Base-by-base conservation (phyloP, 2,329 filamentous ascomycete species). In the Arthrobotrys pseudoclavata region DNA sequence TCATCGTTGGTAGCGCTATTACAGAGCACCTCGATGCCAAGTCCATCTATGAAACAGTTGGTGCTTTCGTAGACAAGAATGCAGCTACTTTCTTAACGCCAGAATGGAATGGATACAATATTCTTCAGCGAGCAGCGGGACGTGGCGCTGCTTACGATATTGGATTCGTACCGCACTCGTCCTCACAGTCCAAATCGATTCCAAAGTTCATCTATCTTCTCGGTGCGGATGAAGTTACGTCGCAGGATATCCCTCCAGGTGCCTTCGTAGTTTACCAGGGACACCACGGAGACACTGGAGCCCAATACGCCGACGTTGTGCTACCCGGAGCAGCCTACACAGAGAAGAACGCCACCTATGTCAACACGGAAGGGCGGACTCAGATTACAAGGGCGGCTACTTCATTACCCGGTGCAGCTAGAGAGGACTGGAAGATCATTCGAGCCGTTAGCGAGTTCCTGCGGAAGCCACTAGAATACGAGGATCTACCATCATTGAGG, bases 391-490 rank as follows among this genome's bases (percentile, higher is more conserved):
- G 96, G 80, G 91, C 93, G 57, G 96, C 96, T 31, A 96, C 94
- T 42, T 92, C 92, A 53, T 87, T 97, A 80, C 93, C 94, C 24
- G 96, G 96, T 76, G 96, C 94, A 66, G 90, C 95, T 70, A 90
- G 96, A 83, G 95, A 96, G 79, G 96, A 99, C 86, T 99, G 96
- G 96, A 99, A 98, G 89, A 98, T 99, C 82, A 90, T 99, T 81
- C 93, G 96, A 80, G 96, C 96, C 18, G 90, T 89, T 70, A 96
- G 92, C 83, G 96, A 98, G 85, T 97, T 97, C 86, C 88, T 99
- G 15, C 93, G 92, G 77, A 90, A 87, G 29, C 91, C 94, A 80
- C 89, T 99, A 66, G 92, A 94, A 22, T 99, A 98, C 83, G 95
- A 99, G 82, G 94, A 98, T 83, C 89, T 99, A 62, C 92, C 96